These are phyloP conservation scores for Monosporascus sp. DNA, from an alignment of 2,329 filamentous ascomycete genomes.

Conservation along the genomic window DNA sequence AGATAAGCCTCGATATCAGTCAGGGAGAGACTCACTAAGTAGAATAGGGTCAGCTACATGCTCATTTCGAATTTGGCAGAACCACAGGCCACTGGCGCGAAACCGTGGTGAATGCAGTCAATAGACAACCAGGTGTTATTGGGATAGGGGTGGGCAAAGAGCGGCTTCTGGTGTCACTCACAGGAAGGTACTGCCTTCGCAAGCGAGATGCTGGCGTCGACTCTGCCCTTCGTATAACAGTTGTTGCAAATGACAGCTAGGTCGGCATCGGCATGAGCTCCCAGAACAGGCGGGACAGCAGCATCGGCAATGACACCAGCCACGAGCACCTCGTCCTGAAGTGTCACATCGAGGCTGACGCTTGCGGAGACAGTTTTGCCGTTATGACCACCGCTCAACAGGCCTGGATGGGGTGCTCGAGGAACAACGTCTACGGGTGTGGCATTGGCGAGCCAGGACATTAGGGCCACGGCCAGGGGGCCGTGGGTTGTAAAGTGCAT, in stretches of 20 bases:
- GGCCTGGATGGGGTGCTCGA: constrained; percentile 9
- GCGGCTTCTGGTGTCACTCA: too few species aligned
- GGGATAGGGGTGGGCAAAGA: too few species aligned
- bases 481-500: constrained; percentile 27
- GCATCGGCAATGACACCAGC: constrained; percentile 21
- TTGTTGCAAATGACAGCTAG: constrained; percentile 36
- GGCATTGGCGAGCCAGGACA: constrained; percentile 22
- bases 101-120: too few species aligned
- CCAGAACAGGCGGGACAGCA: constrained; percentile 34
- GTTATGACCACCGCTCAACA: constrained; percentile 11
- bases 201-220: constrained; percentile 37
- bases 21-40: constrained; percentile 36
- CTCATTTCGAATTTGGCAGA: too few species aligned
- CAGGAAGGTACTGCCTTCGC: constrained; percentile 33
- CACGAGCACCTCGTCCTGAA: constrained; percentile 19
- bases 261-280: constrained; percentile 17
- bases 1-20: constrained; percentile 46
- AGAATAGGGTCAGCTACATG: too few species aligned
- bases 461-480: constrained; percentile 25
- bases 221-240: constrained; percentile 45
- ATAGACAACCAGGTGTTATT: too few species aligned
- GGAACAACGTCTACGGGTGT: constrained; percentile 10
- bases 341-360: constrained; percentile 18
- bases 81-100: too few species aligned
- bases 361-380: constrained; percentile 16